Evolutionary conservation across 805 yeast genomes (phyloP).

Genomic region (Barnettozyma sp.): DNA sequence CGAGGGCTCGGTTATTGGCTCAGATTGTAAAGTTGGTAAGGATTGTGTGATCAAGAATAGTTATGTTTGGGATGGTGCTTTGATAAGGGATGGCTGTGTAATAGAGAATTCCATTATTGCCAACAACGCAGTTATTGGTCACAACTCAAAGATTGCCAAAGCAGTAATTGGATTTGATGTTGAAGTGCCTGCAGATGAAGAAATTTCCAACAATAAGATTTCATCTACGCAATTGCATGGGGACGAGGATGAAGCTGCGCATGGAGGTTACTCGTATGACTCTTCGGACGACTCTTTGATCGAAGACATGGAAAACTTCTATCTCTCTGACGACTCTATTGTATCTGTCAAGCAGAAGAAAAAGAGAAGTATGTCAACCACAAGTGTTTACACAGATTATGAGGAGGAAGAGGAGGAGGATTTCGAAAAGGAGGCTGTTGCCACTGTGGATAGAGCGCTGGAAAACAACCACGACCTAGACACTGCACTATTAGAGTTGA

Average conservation of each 20-base stretch:
- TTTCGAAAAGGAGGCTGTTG: constrained; percentile 84
- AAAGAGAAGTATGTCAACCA: constrained; percentile 36
- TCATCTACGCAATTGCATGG: constrained; percentile 14
- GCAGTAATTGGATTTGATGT: constrained; percentile 80
- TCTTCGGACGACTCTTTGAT: constrained; percentile 31
- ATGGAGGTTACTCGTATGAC: constrained; percentile 31
- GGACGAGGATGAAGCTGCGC: constrained; percentile 14
- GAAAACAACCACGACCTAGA: constrained; percentile 90
- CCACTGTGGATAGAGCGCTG: constrained; percentile 86
- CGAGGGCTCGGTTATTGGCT: constrained; percentile 73
- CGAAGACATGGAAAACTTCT: constrained; percentile 41
- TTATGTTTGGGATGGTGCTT: constrained; percentile 81
- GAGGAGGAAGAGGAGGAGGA: constrained; percentile 72
- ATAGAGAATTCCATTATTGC: constrained; percentile 69
- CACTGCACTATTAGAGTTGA: constrained; percentile 86
- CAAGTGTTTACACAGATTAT: constrained; percentile 40
- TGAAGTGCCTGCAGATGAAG: constrained; percentile 37
- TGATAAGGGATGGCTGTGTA: constrained; percentile 56
- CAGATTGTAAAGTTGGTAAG: constrained; percentile 77
- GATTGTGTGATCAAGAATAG: constrained; percentile 66
- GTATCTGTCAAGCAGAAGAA: constrained; percentile 41
- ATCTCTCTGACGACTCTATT: constrained; percentile 53
- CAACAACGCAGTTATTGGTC: constrained; percentile 47
- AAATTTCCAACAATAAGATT: constrained; percentile 8
- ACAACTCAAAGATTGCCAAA: constrained; percentile 45